Percentiles rank a stretch among this genome's conserved stretches.
These are phyloP conservation scores for Tripterygium wilfordii DNA, from an alignment of 177 flowering plant genomes.

Conservation along the genomic window DNA sequence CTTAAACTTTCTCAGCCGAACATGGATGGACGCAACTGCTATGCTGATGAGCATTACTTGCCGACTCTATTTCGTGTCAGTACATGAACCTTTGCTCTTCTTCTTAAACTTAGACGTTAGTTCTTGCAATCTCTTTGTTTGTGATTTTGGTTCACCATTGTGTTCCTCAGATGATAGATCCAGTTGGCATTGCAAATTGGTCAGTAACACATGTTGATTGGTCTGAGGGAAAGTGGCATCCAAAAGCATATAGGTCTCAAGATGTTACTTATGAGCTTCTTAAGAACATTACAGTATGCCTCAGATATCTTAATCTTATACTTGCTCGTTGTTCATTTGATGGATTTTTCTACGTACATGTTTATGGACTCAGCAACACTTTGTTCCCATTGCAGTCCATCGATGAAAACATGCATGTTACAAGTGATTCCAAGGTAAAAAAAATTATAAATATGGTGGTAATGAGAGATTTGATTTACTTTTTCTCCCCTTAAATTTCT, in stretches of 20 bases:
- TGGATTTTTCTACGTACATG: no score
- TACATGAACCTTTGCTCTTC: neutral
- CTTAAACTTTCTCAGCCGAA: slow-evolving; percentile 25
- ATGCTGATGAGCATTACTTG: slow-evolving; percentile 26
- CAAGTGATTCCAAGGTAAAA: slow-evolving; percentile 18
- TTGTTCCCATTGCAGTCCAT: slow-evolving; percentile 15
- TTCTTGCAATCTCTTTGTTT: no score
- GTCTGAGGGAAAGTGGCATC: slow-evolving; percentile 66
- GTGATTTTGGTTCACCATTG: no score
- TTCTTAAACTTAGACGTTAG: neutral
- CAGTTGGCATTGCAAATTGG: slow-evolving; percentile 52
- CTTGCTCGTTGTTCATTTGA: no score
- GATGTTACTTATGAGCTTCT: slow-evolving; percentile 33
- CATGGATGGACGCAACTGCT: slow-evolving; percentile 24
- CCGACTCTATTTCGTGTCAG: slow-evolving; percentile 25
- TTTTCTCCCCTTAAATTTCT: no score
- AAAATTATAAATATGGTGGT: no score
- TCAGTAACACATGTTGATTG: slow-evolving; percentile 64
- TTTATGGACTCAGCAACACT: neutral
- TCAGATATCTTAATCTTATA: neutral
- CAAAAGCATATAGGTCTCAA: slow-evolving; percentile 30
- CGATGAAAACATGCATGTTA: slow-evolving; percentile 15
- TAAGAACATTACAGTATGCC: slow-evolving; percentile 38
- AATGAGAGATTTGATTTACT: no score
- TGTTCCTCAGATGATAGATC: slow-evolving; percentile 41